Evolutionary conservation across 257 asterid species (phyloP), one percentile per base, ranked within the genome.

Genomic region (Solanum rostratum): DNA sequence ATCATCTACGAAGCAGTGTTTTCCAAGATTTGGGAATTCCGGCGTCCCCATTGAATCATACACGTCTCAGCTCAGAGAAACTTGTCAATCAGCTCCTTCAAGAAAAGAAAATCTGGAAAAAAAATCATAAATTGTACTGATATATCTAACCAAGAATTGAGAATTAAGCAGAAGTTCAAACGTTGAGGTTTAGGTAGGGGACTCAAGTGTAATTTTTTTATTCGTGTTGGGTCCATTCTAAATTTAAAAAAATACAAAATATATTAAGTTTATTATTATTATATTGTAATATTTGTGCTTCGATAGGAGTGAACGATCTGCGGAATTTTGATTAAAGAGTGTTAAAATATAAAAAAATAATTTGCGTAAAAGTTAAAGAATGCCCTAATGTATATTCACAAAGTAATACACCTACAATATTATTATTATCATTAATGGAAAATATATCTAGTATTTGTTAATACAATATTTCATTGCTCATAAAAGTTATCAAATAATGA

Each of bases 1-100:
- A 89, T 94, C 97, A 27, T 87, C 92, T 79, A 90, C 93, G 90
- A 89, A 89, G 93, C 99, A 96, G 85, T 94, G 98, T 66, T 93
- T 90, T 66, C 98, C 99, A 41, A 94, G 94, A 92, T 93, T 90
- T 2, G 99, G 97, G 62, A 96, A 92, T 29, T 91, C 97, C 45
- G 98, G 99, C 45, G 99, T 96, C 59, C 99, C 98, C 99, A 96
- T 96, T 74, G 37, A 73, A 70, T n/a, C n/a, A n/a, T n/a, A n/a
- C n/a, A n/a, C n/a, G n/a, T n/a, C n/a, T n/a, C n/a, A n/a, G n/a
- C n/a, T n/a, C n/a, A n/a, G n/a, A n/a, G n/a, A n/a, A n/a, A 71
- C 76, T 71, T 71, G 43, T 43, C 13, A 71, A 8, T 74, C n/a
- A 74, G 46, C 20, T 24, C 14, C 81, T 45, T 22, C 81, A 14